phyloP scores from a whole-genome alignment of 2,329 filamentous ascomycete species.

The Cercospora sp. region DNA sequence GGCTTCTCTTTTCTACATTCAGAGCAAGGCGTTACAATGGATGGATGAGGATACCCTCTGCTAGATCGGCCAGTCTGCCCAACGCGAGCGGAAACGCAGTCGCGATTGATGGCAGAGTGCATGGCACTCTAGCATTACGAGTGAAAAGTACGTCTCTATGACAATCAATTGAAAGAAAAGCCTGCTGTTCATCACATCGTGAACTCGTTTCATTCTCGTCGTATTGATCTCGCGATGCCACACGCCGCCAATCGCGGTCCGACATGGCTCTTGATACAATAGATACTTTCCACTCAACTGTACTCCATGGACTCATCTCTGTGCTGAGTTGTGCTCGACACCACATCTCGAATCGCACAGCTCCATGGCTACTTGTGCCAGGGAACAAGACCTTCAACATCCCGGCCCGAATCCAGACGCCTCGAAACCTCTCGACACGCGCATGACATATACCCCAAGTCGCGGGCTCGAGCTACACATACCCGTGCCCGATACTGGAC shows the following conservation, averaged over 20 bases:
- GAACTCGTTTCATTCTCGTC: not conserved
- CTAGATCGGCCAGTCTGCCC: not conserved
- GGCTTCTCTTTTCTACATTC: not conserved
- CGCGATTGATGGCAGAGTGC: not conserved
- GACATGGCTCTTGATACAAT: not conserved
- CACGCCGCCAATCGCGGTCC: not conserved
- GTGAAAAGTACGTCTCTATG: conserved; percentile 17
- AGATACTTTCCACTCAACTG: not conserved
- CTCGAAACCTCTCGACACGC: not conserved
- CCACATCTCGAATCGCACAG: not conserved
- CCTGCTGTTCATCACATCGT: conserved; percentile 12
- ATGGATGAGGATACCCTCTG: conserved; percentile 12
- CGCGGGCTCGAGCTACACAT: not conserved
- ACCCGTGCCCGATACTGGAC: not conserved
- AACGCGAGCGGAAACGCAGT: not conserved
- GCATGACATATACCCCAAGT: not conserved
- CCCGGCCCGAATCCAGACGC: not conserved
- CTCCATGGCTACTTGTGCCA: not conserved
- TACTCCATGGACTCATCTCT: not conserved
- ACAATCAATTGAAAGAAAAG: conserved; percentile 12
- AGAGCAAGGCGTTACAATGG: conserved; percentile 9
- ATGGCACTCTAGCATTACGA: conserved; percentile 6
- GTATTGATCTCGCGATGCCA: not conserved
- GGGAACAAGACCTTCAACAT: not conserved
- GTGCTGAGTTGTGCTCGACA: not conserved